Conservation (phyloP, 164 flowering plant species). For the Vitis amurensis region DNA sequence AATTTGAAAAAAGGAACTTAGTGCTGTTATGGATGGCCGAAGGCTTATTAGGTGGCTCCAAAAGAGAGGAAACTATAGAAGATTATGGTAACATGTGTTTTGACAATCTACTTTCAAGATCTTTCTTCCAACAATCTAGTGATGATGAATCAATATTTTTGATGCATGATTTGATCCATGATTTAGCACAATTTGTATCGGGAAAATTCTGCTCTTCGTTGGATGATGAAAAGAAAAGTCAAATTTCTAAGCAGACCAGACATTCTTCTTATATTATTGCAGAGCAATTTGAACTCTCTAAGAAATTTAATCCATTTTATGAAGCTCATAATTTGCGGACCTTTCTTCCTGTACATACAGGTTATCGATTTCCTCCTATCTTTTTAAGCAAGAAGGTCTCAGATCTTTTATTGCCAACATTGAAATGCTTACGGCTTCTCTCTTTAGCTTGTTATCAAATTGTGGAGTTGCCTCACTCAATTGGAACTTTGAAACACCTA, state of each 20-base stretch:
- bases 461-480: neutral
- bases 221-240: neutral
- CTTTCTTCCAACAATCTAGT: conserved; percentile 6
- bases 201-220: conserved; percentile 4
- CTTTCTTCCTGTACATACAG: conserved; percentile 4
- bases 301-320: conserved; percentile 6
- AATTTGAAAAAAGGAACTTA: conserved; percentile 10
- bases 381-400: neutral
- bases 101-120: conserved; percentile 3
- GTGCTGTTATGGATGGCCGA: conserved; percentile 20
- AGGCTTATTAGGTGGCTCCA: conserved; percentile 1
- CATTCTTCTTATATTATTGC: conserved; percentile 3
- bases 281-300: conserved; percentile 2
- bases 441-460: conserved; percentile 7
- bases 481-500: conserved; percentile 12
- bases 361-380: too few species aligned
- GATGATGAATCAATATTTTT: conserved; percentile 3
- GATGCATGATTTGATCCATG: conserved; percentile 12
- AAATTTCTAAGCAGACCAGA: neutral
- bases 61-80: neutral
- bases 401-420: neutral
- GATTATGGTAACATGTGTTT: conserved; percentile 7
- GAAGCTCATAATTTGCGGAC: conserved; percentile 8
- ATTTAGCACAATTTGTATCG: conserved; percentile 10
- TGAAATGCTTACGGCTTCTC: conserved; percentile 6